These are phyloP conservation scores for Galerina sulciceps DNA, from an alignment of 768 basidiomycete species.

Conservation along the genomic window DNA sequence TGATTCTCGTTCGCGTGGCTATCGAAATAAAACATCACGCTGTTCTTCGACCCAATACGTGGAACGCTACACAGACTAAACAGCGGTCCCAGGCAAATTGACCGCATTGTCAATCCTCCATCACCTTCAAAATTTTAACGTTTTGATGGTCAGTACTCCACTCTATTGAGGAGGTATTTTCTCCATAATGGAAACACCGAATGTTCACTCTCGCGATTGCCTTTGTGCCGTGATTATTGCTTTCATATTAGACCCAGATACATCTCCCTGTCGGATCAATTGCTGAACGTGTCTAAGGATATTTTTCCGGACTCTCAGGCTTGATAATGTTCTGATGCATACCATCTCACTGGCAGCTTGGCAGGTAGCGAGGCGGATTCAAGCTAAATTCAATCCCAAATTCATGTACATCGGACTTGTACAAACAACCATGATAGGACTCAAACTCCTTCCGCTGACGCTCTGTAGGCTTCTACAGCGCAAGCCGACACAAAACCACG, in stretches of 20 bases:
- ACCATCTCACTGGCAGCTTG: slow-evolving; percentile 27
- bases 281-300: slow-evolving; percentile 26
- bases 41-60: background rate
- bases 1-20: slow-evolving; percentile 13
- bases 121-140: slow-evolving; percentile 11
- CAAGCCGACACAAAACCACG: slow-evolving; percentile 11
- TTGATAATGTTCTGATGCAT: slow-evolving; percentile 30
- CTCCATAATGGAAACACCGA: slow-evolving; percentile 29
- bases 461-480: background rate
- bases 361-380: slow-evolving; percentile 17
- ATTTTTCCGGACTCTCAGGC: slow-evolving; percentile 28
- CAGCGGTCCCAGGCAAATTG: background rate
- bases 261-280: slow-evolving; percentile 30
- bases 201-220: slow-evolving; percentile 19
- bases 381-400: slow-evolving; percentile 9
- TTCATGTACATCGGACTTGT: too few species aligned
- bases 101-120: background rate
- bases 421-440: too few species aligned
- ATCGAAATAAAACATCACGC: slow-evolving; percentile 4
- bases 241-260: slow-evolving; percentile 24
- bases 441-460: too few species aligned
- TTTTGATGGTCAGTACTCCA: slow-evolving; percentile 1
- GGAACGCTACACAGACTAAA: slow-evolving; percentile 6
- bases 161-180: slow-evolving; percentile 31
- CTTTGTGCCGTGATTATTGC: slow-evolving; percentile 19